Base-by-base conservation (phyloP, 257 asterid genomes). In the Solanum chiquidenum region DNA sequence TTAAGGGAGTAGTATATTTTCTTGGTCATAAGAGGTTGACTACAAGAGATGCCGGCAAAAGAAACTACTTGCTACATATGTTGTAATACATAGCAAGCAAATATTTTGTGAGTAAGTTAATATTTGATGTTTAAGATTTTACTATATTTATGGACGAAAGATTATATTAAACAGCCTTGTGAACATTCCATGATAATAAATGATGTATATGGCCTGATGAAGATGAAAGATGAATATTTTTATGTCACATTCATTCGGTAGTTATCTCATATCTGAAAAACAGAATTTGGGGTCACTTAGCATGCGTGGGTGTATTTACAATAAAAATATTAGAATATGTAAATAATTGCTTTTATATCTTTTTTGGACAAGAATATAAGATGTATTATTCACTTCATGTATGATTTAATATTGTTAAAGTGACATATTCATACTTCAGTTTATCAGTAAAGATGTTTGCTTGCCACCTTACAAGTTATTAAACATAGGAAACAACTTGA, bases 1-100 rank as follows among this genome's bases (percentile, higher is more conserved):
- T 72, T 71, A 13, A 12, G 31, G 33, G 12, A 7, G 13, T 52
- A 7, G 12, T 58, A 73, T 34, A 8, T 21, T 71, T 62, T 40
- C 49, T 69, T 71, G 40, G 76, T 88, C 90, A 75, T 84, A 31
- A 71, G 71, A 83, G 40, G 79, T 87, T 83, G 87, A 66, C 62
- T 66, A 71, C 35, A 34, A n/a, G 72, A 85, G 79, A 66, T 84
- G 71, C 21, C 11, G 25, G 55, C 52, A 64, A 84, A 84, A n/a
- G 40, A 13, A 62, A 35, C 34, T 44, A 25, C 44, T 85, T 69
- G 60, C 83, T 42, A 0, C 62, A 7, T 25, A 77, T 42, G 9
- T 42, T 25, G 62, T 76, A 25, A 52, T 13, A n/a, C 35, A 3
- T 77, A 42, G 9, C 84, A 77, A 40, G 35, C 37, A 42, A 79